Conservation (phyloP, 1,284 basidiomycete genomes). For the Pseudozyma hubeiensis region DNA sequence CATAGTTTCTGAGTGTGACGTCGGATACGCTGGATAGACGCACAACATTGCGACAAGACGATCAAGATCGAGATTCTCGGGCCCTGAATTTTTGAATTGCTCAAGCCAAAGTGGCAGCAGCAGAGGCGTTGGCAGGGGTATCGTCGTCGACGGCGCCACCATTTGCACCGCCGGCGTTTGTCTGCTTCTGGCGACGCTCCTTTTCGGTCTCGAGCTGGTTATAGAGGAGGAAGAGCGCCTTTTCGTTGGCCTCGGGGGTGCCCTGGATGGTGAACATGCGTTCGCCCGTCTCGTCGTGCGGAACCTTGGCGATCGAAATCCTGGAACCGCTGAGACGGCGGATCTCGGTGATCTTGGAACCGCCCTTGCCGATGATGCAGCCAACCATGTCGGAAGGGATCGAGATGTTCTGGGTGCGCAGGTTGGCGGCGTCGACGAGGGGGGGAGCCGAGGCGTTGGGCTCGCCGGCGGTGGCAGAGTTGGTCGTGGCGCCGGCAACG, state of each 20-base stretch:
- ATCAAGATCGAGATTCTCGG: too few relatives aligned
- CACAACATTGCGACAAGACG: too few relatives aligned
- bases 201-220: conserved; percentile 72
- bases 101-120: conserved; percentile 32
- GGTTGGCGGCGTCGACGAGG: conserved; percentile 74
- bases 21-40: too few relatives aligned
- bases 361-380: conserved; percentile 81
- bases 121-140: conserved; percentile 33
- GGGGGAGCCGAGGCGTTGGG: conserved; percentile 50
- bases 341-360: conserved; percentile 98
- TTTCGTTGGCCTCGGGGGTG: conserved; percentile 77
- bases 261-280: conserved; percentile 99
- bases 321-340: conserved; percentile 94
- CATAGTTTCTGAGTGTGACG: not conserved
- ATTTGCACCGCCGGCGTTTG: conserved; percentile 20
- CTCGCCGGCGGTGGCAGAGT: conserved; percentile 60
- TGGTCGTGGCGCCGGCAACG: conserved; percentile 56
- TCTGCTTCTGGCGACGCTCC: conserved; percentile 59
- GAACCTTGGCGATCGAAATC: conserved; percentile 97
- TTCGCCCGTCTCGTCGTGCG: conserved; percentile 97
- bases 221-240: conserved; percentile 92
- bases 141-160: conserved; percentile 33
- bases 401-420: conserved; percentile 98
- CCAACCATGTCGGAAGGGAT: conserved; percentile 93
- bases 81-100: too few relatives aligned